Conservation (phyloP, 495 filamentous ascomycete species). For the Tuber umbilicatum region DNA sequence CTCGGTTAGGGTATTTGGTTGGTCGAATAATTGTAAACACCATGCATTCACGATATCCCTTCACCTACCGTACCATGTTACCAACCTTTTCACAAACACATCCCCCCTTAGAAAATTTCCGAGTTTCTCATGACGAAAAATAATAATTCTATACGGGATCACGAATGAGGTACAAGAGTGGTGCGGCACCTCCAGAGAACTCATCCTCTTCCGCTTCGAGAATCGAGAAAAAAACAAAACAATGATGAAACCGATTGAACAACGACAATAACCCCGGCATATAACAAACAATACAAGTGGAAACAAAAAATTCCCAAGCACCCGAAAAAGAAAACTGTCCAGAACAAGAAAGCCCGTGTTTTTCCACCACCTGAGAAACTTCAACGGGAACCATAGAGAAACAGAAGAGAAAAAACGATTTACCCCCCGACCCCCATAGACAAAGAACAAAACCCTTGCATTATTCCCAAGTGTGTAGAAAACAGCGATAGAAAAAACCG, state of each 20-base stretch:
- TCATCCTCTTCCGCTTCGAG: neutral
- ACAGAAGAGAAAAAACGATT: constrained; percentile 25
- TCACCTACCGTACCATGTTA: neutral
- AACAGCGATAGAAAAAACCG: constrained; percentile 14
- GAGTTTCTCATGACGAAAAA: neutral
- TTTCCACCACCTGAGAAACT: neutral
- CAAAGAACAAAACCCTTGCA: constrained; percentile 27
- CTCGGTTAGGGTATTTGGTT: neutral
- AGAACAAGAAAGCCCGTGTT: neutral
- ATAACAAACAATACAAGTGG: neutral
- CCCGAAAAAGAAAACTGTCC: neutral
- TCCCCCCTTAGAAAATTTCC: neutral
- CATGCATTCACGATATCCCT: neutral
- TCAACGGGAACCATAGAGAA: constrained; percentile 7
- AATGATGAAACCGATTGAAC: neutral
- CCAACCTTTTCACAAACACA: too few relatives aligned
- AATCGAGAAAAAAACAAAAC: neutral
- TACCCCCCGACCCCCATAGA: constrained; percentile 21
- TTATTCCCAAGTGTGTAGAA: constrained; percentile 36
- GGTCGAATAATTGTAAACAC: neutral
- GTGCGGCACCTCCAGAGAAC: neutral
- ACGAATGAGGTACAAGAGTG: neutral
- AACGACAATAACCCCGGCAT: neutral
- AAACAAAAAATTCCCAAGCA: constrained; percentile 4
- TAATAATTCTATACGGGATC: neutral